phyloP scores from a whole-genome alignment of 805 yeast species.

The Starmerella powellii region DNA sequence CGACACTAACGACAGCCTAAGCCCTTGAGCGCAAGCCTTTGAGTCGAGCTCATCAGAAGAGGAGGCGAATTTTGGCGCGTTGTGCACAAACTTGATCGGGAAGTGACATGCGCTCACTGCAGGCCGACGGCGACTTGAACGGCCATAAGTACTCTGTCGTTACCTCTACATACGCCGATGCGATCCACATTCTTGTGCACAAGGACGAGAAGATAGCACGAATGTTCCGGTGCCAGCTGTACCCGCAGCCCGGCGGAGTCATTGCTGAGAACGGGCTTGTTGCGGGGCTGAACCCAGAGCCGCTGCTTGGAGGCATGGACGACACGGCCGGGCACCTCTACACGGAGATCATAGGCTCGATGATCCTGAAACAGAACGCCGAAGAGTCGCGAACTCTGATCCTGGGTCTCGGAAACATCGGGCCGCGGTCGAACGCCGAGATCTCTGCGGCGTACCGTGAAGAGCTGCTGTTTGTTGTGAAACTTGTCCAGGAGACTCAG shows the following conservation, averaged over 20 bases:
- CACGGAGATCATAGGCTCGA: conserved; percentile 26
- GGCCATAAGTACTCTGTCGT: conserved; percentile 26
- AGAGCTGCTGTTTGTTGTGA: conserved; percentile 25
- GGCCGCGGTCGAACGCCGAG: conserved; percentile 18
- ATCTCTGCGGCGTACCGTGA: conserved; percentile 23
- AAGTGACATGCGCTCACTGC: conserved; percentile 2
- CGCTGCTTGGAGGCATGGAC: conserved; percentile 20
- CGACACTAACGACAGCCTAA: not conserved
- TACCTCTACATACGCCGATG: conserved; percentile 24
- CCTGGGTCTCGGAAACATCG: conserved; percentile 27
- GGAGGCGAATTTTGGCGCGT: no score
- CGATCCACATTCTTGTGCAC: conserved; percentile 27
- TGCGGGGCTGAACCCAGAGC: conserved; percentile 20
- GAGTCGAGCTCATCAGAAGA: no score
- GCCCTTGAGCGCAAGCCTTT: not conserved
- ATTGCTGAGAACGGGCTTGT: conserved; percentile 14
- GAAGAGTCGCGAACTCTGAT: conserved; percentile 27
- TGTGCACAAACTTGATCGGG: no score
- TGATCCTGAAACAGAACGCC: conserved; percentile 26
- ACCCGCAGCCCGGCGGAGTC: conserved; percentile 22
- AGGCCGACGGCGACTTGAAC: conserved; percentile 12
- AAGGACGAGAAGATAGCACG: conserved; percentile 25
- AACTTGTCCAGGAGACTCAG: conserved; percentile 22
- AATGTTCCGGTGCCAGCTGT: conserved; percentile 21
- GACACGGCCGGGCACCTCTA: conserved; percentile 26